These are phyloP conservation scores for Pistacia vera DNA, from an alignment of 345 rosid species.

Conservation along the genomic window DNA sequence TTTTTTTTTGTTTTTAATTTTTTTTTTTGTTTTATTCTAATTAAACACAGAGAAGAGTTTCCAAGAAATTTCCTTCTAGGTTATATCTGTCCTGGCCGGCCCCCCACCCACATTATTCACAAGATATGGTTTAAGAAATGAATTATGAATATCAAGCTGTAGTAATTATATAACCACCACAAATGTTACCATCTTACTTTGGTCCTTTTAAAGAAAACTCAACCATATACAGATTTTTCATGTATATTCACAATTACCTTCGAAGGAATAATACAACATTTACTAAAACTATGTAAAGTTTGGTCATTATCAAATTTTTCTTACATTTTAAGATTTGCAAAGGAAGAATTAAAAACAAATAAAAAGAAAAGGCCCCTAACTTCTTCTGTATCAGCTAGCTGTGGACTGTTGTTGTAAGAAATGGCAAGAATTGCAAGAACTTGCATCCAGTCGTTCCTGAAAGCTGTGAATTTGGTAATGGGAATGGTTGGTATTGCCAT, in stretches of 20 bases:
- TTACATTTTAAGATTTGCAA: not conserved
- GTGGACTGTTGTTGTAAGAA: not conserved
- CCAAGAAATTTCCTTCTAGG: slow-evolving; percentile 21
- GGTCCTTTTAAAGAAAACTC: too few species aligned
- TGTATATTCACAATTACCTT: too few species aligned
- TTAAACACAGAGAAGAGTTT: slow-evolving; percentile 3
- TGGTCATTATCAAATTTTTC: slow-evolving; percentile 6
- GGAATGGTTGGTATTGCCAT: slow-evolving; percentile 55
- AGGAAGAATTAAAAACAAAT: not conserved
- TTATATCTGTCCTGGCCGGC: not conserved
- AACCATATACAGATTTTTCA: too few species aligned
- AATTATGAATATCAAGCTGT: too few species aligned
- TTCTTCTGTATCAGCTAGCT: not conserved
- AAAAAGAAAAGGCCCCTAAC: not conserved
- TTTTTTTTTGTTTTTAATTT: too few species aligned
- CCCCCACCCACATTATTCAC: not conserved
- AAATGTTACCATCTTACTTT: too few species aligned
- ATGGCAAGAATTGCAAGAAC: slow-evolving; percentile 38
- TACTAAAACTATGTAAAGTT: not conserved
- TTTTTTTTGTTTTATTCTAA: too few species aligned
- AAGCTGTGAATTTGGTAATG: slow-evolving; percentile 42
- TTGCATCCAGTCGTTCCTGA: slow-evolving; percentile 39
- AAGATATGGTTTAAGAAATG: too few species aligned
- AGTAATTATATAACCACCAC: too few species aligned
- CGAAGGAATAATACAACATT: too few species aligned